Conservation (phyloP, 2,329 filamentous ascomycete species). For the Tolypocladium endophyticum region DNA sequence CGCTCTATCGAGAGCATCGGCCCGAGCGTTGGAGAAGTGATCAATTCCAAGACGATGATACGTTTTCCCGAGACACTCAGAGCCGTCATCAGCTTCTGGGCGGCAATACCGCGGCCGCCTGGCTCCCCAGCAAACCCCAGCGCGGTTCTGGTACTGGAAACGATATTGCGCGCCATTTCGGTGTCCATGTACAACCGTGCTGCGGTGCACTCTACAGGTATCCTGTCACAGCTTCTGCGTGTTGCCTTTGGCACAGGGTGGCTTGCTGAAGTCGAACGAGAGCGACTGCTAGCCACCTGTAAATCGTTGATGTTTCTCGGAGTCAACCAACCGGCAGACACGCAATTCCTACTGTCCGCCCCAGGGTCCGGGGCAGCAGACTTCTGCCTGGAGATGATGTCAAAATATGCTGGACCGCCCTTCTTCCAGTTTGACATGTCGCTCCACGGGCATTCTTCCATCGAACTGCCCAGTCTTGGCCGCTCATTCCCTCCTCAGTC, state of each 20-base stretch:
- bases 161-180: constrained; percentile 45
- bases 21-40: constrained; percentile 33
- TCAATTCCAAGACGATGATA: constrained; percentile 41
- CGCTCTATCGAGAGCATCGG: constrained; percentile 25
- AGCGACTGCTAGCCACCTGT: constrained; percentile 56
- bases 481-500: constrained; percentile 73
- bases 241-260: constrained; percentile 45
- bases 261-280: constrained; percentile 44
- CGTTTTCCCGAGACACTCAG: constrained; percentile 54
- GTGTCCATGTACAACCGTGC: constrained; percentile 60
- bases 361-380: constrained; percentile 46
- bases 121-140: constrained; percentile 35
- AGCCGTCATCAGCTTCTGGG: constrained; percentile 54
- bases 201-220: constrained; percentile 61
- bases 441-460: constrained; percentile 74
- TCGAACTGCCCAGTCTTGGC: constrained; percentile 81
- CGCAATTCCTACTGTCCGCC: constrained; percentile 57
- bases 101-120: constrained; percentile 42
- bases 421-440: constrained; percentile 94
- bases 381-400: constrained; percentile 65
- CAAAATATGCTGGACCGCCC: constrained; percentile 64
- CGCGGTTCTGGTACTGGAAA: constrained; percentile 55
- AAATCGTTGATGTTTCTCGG: constrained; percentile 63
- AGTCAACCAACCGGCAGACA: constrained; percentile 71
- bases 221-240: constrained; percentile 55